Evolutionary conservation across 441 rosid species (phyloP), one percentile per base, ranked within the genome.

Genomic region (Raphanus hybrid): DNA sequence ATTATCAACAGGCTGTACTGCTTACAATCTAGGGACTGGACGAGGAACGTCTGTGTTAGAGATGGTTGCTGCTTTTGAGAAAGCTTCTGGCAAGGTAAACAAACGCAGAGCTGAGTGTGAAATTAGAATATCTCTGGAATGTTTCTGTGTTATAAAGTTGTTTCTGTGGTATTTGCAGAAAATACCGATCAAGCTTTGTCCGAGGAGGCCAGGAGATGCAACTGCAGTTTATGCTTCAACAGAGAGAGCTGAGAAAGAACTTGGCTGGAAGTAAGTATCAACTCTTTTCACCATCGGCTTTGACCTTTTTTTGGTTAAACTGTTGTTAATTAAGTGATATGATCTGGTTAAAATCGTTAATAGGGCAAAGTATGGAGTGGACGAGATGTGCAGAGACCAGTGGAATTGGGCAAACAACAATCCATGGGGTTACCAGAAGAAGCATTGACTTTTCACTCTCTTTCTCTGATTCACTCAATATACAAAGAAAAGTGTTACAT

Each of bases 131-230:
- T 16, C 8, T 26, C 2, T 9, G 18, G 37, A 27, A 71, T 45
- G 54, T 26, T 50, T 45, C 0, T 50, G 55, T 50, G 18, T 5
- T 50, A 14, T 11, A 11, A 1, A 11, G 4, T 9, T 10, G 34
- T 29, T 29, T 23, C 26, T n/a, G 37, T 61, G 52, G 71, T 57
- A 55, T 34, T 32, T 85, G 76, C 93, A 95, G 98, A 87, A 89
- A 87, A 93, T 95, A 67, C 98, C 97, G 0, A 18, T 82, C 61
- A 93, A 90, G 82, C 79, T 88, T 0, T 91, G 97, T 75, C 90
- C 90, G 14, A 88, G 96, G 81, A 88, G 97, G 70, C 78, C 91
- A 14, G 99, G 97, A 78, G 97, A 95, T 80, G 99, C 97, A 69
- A 93, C 97, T 2, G 91, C 77, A 18, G 99, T 95, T 26, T 93